Evolutionary conservation across 495 filamentous ascomycete genomes (phyloP).

Genomic region (Schizothecium vesticola): DNA sequence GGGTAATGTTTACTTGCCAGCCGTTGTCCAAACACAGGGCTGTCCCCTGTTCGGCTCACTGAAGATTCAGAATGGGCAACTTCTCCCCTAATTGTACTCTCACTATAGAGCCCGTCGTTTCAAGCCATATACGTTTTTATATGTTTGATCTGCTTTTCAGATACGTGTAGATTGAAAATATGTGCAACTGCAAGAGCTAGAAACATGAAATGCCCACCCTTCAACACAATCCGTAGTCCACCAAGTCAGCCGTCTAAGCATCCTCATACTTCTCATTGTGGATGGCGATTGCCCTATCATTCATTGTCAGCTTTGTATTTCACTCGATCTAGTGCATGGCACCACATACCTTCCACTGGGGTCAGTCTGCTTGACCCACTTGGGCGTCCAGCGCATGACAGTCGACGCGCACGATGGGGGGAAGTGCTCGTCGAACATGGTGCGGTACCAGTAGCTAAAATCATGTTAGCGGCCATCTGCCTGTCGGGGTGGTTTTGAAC

Average conservation of each 20-base stretch:
- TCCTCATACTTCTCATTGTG: constrained; percentile 64
- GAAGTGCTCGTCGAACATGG: constrained; percentile 99
- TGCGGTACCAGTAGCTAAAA: constrained; percentile 84
- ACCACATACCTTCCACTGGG: constrained; percentile 78
- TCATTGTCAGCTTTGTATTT: constrained; percentile 7
- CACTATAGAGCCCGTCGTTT: too few species aligned
- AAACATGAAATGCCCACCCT: not conserved
- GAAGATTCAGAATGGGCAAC: not conserved
- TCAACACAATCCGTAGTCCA: not conserved
- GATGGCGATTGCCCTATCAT: constrained; percentile 58
- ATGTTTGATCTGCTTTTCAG: too few species aligned
- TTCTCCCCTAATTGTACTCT: too few species aligned
- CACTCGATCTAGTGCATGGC: too few species aligned
- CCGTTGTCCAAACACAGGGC: not conserved
- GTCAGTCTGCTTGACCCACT: constrained; percentile 92
- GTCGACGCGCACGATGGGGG: constrained; percentile 84
- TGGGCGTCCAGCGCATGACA: constrained; percentile 96
- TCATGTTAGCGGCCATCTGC: not conserved
- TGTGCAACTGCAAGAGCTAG: not conserved
- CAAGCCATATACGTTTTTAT: too few species aligned
- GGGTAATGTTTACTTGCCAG: not conserved
- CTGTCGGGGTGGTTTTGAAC: constrained; percentile 23
- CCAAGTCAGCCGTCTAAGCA: constrained; percentile 11
- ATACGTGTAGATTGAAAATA: not conserved
- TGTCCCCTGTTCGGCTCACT: not conserved